Evolutionary conservation across 345 rosid species (phyloP).

Genomic region (Dimocarpus longan): DNA sequence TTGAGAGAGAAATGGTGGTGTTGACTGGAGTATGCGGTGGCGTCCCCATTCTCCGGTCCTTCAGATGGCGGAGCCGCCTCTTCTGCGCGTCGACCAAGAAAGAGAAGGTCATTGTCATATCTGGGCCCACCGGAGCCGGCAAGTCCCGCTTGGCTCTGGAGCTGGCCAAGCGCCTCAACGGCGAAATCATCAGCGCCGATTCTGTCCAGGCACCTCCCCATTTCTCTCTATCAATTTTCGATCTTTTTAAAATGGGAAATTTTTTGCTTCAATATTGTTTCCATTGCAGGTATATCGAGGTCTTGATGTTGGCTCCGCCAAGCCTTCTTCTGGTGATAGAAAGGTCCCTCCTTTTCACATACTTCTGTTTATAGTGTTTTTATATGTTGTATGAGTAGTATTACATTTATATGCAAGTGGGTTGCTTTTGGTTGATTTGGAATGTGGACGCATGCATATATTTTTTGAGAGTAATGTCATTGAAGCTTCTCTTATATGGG

Average conservation of each 20-base stretch:
- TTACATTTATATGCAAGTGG: not conserved
- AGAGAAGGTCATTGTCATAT: constrained; percentile 77
- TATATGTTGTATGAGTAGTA: not conserved
- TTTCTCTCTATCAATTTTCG: no score
- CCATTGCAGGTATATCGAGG: constrained; percentile 74
- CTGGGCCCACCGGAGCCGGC: constrained; percentile 94
- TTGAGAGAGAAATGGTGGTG: no score
- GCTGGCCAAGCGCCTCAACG: constrained; percentile 87
- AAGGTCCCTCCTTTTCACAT: constrained; percentile 43
- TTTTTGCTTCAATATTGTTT: not conserved
- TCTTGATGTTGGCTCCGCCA: constrained; percentile 82
- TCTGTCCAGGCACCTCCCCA: constrained; percentile 70
- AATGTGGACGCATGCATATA: not conserved
- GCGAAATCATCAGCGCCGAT: constrained; percentile 97
- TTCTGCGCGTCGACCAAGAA: constrained; percentile 42
- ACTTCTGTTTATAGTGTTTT: not conserved
- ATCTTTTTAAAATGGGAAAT: no score
- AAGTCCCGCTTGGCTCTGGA: constrained; percentile 84
- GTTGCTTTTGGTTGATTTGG: not conserved
- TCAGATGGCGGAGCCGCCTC: constrained; percentile 38
- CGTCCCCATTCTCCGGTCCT: constrained; percentile 30
- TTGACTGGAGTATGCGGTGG: constrained; percentile 38
- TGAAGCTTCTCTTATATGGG: not conserved
- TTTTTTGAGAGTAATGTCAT: not conserved
- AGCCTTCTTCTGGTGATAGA: constrained; percentile 70